Evolutionary conservation across 2,329 filamentous ascomycete species (phyloP), one percentile per base, ranked within the genome.

Genomic region (Penicillium sp.): DNA sequence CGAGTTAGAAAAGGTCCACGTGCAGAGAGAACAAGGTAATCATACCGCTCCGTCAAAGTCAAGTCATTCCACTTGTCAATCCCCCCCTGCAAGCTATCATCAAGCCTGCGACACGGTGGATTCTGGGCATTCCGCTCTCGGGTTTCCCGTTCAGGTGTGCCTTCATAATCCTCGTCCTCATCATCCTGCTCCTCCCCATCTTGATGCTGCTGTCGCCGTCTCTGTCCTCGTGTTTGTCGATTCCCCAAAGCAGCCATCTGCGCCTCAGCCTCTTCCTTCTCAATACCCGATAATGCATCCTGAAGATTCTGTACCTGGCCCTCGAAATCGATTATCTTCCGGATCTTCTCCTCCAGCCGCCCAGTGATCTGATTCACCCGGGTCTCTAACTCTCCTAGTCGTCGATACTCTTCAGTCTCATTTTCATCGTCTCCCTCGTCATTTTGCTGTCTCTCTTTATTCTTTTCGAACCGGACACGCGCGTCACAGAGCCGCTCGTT

Each of bases 321-420:
- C 39, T 72, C 66, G 6, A 68, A 67, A 59, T 84, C 80, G 41
- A 84, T 74, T 32, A 77, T 59, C 9, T 69, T 64, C 11, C 79
- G 70, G 53, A 82, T 71, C 30, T 65, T 68, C 52, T 72, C 66
- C 47, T 84, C 80, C 54, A 82, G 67, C 34, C 69, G 66, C 17
- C 61, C 57, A 1, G 77, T 82, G 48, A 76, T 62, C 3, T 60
- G 57, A 11, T 71, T 63, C 2, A 79, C 75, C 39, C 69, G 65
- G 13, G 62, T 58, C 39, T 69, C 64, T 11, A 68, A 62, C 18
- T 65, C 56, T 7, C 61, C 57, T 30, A 75, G 55, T 14, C 67
- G 64, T 25, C 56, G 59, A 5, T 58, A 56, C 6, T 60, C 47
- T 3, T 50, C 55, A 22, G 47, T 50, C n/a, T 52, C 55, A n/a